Percentiles rank a stretch among this genome's conserved stretches.
Evolutionary conservation across 495 filamentous ascomycete species (phyloP).

Genomic region (Astrocystis sublimbata): DNA sequence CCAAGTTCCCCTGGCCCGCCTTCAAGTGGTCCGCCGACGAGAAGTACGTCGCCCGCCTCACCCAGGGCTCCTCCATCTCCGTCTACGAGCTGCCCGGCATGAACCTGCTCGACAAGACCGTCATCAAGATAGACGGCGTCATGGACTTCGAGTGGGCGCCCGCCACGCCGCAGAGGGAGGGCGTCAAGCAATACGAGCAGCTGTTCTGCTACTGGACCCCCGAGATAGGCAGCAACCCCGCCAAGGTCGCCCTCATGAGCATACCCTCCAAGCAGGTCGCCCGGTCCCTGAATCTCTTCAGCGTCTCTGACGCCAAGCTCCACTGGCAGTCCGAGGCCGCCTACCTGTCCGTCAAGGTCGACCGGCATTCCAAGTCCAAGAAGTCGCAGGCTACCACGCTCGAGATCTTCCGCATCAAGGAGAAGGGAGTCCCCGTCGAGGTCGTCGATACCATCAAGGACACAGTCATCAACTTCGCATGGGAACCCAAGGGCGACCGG

Average conservation of each 20-base stretch:
- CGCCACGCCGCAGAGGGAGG: constrained; percentile 71
- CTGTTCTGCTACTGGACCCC: constrained; percentile 98
- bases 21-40: constrained; percentile 99
- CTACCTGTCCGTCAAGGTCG: constrained; percentile 97
- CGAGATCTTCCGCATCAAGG: constrained; percentile 94
- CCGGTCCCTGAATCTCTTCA: constrained; percentile 94
- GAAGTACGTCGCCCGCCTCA: constrained; percentile 92
- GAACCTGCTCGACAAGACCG: constrained; percentile 83
- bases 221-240: constrained; percentile 97
- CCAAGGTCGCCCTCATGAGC: constrained; percentile 93
- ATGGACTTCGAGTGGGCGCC: constrained; percentile 99
- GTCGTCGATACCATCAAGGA: constrained; percentile 97
- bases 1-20: constrained; percentile 95
- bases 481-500: constrained; percentile 95
- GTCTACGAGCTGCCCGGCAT: constrained; percentile 93
- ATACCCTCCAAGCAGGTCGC: constrained; percentile 92
- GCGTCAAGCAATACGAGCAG: constrained; percentile 88
- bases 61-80: constrained; percentile 83
- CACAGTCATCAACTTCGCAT: constrained; percentile 97
- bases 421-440: constrained; percentile 97
- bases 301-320: constrained; percentile 93
- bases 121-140: constrained; percentile 92
- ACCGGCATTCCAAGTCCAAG: constrained; percentile 98
- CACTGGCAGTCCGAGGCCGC: constrained; percentile 94
- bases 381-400: constrained; percentile 95